Evolutionary conservation across 2,329 filamentous ascomycete genomes (phyloP).

Genomic region (Ophiostoma piceae): DNA sequence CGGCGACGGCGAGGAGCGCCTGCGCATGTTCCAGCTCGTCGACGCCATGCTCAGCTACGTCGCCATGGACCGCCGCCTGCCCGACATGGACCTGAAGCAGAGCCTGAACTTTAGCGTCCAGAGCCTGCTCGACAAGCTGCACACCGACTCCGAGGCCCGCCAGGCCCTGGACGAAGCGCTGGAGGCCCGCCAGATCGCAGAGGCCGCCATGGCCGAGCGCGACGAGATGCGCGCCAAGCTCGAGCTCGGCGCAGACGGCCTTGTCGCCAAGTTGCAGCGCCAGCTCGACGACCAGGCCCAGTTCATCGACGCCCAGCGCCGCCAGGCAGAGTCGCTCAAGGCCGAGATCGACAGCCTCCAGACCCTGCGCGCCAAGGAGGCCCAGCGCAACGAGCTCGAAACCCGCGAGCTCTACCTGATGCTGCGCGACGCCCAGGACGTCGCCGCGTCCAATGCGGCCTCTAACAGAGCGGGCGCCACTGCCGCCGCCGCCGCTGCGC

Average conservation of each 20-base stretch:
- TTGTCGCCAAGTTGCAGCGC: constrained; percentile 87
- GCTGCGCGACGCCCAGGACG: constrained; percentile 94
- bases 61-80: constrained; percentile 91
- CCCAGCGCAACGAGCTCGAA: constrained; percentile 92
- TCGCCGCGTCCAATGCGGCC: constrained; percentile 76
- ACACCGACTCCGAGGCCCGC: constrained; percentile 91
- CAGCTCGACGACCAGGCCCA: constrained; percentile 89
- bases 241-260: constrained; percentile 84
- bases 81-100: constrained; percentile 97
- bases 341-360: constrained; percentile 84
- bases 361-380: constrained; percentile 77
- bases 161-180: constrained; percentile 87
- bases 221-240: constrained; percentile 89
- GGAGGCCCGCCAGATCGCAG: constrained; percentile 86
- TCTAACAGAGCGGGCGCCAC: constrained; percentile 30
- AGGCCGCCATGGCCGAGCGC: constrained; percentile 90
- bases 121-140: constrained; percentile 87
- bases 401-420: constrained; percentile 96
- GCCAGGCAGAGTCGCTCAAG: constrained; percentile 83
- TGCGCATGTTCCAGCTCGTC: constrained; percentile 95
- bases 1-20: constrained; percentile 82
- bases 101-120: constrained; percentile 97
- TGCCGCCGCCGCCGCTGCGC: background rate
- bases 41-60: constrained; percentile 99
- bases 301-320: constrained; percentile 80